Conservation (phyloP, 306 rosid species). For the Delonix regia region DNA sequence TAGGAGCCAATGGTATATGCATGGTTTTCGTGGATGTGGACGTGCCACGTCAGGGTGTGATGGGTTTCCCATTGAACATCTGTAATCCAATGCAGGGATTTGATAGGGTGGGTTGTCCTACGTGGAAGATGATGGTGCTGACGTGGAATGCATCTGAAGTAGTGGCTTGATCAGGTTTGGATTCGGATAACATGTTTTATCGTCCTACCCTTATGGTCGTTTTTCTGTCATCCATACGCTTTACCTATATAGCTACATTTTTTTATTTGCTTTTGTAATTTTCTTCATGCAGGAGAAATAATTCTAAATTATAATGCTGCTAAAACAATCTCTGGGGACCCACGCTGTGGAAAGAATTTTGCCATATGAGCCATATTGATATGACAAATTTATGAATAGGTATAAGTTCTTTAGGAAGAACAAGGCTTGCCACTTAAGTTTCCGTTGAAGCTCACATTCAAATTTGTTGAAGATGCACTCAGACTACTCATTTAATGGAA, state of each 20-base stretch:
- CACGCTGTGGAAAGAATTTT: background rate
- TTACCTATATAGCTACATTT: background rate
- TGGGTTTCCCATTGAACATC: constrained; percentile 48
- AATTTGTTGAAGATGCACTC: too few relatives aligned
- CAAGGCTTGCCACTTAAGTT: too few relatives aligned
- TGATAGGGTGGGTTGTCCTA: constrained; percentile 60
- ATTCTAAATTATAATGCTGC: constrained; percentile 10
- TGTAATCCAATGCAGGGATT: constrained; percentile 43
- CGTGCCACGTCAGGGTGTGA: constrained; percentile 62
- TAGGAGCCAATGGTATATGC: constrained; percentile 58
- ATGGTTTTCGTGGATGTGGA: constrained; percentile 77
- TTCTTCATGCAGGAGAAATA: background rate
- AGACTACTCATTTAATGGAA: too few relatives aligned
- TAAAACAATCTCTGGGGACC: too few relatives aligned
- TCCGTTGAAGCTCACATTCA: too few relatives aligned
- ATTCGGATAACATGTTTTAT: constrained; percentile 73
- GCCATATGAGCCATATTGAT: background rate
- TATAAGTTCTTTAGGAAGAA: too few relatives aligned
- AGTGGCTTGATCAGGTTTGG: constrained; percentile 18
- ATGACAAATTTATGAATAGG: background rate
- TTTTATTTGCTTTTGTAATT: background rate
- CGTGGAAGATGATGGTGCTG: constrained; percentile 62
- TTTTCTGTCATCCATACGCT: constrained; percentile 24
- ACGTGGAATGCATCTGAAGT: constrained; percentile 43
- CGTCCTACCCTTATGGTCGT: constrained; percentile 16